Conservation (phyloP, 2,329 filamentous ascomycete genomes). For the Penicillium psychrosexuale region DNA sequence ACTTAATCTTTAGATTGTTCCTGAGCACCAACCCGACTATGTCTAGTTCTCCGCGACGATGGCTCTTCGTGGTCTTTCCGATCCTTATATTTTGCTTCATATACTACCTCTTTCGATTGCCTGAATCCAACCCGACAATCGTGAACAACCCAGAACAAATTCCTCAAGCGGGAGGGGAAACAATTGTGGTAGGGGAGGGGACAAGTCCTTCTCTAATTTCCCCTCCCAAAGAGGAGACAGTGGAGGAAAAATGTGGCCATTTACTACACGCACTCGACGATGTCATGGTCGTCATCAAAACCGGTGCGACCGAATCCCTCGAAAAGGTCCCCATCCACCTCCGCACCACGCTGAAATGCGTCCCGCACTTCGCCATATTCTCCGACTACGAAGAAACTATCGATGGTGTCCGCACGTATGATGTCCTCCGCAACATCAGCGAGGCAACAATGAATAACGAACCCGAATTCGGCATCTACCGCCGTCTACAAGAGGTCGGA, state of each 20-base stretch:
- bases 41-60: constrained; percentile 24
- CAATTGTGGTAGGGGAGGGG: constrained; percentile 1
- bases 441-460: constrained; percentile 16
- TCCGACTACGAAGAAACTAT: constrained; percentile 32
- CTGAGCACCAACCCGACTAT: constrained; percentile 11
- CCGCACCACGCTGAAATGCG: constrained; percentile 27
- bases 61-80: constrained; percentile 24
- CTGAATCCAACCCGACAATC: constrained; percentile 3
- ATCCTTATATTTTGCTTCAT: constrained; percentile 20
- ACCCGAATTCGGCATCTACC: constrained; percentile 52
- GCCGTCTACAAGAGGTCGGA: constrained; percentile 43
- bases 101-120: constrained; percentile 17
- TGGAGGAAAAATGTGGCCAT: constrained; percentile 18
- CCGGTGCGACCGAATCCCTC: constrained; percentile 29
- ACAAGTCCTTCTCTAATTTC: constrained; percentile 2
- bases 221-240: neutral
- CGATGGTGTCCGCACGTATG: constrained; percentile 23
- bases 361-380: constrained; percentile 29
- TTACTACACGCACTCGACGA: constrained; percentile 23
- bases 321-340: constrained; percentile 29
- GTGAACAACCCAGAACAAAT: constrained; percentile 5
- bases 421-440: constrained; percentile 27
- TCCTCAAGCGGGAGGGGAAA: constrained; percentile 3
- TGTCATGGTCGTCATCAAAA: constrained; percentile 28
- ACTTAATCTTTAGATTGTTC: neutral